Evolutionary conservation across 2,329 filamentous ascomycete genomes (phyloP).

Genomic region (Lachnellula subtilissima): DNA sequence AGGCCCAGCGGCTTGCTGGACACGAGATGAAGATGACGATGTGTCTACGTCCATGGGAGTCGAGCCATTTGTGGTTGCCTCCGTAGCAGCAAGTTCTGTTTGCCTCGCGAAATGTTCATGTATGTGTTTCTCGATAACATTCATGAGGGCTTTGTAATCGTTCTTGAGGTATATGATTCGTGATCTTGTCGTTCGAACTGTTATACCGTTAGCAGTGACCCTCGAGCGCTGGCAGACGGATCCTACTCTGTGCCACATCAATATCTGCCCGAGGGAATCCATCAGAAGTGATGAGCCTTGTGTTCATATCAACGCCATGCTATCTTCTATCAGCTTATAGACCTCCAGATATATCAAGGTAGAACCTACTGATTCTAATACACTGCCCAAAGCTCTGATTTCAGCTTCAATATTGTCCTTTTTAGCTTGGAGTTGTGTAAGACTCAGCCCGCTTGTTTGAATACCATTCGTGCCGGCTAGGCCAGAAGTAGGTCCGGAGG

Average conservation of each 20-base stretch:
- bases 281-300: conserved; percentile 77
- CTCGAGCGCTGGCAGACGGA: conserved; percentile 1
- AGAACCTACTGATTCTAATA: conserved; percentile 74
- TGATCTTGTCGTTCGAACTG: conserved; percentile 87
- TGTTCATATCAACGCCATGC: conserved; percentile 94
- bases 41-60: conserved; percentile 19
- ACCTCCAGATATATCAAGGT: neutral
- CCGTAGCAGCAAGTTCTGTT: conserved; percentile 36
- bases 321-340: conserved; percentile 35
- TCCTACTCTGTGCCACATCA: conserved; percentile 85
- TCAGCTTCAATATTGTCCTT: conserved; percentile 85
- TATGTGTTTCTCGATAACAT: conserved; percentile 74
- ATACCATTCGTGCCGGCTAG: conserved; percentile 54
- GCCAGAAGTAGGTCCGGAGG: conserved; percentile 70
- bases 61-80: conserved; percentile 21
- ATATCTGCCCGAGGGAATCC: conserved; percentile 91
- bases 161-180: conserved; percentile 87
- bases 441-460: conserved; percentile 57
- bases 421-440: conserved; percentile 75
- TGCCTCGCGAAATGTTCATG: conserved; percentile 82
- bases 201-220: conserved; percentile 6
- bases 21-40: conserved; percentile 34
- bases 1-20: conserved; percentile 41
- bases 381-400: conserved; percentile 74
- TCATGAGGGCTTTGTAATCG: conserved; percentile 89